Evolutionary conservation across 1,284 basidiomycete genomes (phyloP).

Genomic region (Filobasidium uniguttulatum): DNA sequence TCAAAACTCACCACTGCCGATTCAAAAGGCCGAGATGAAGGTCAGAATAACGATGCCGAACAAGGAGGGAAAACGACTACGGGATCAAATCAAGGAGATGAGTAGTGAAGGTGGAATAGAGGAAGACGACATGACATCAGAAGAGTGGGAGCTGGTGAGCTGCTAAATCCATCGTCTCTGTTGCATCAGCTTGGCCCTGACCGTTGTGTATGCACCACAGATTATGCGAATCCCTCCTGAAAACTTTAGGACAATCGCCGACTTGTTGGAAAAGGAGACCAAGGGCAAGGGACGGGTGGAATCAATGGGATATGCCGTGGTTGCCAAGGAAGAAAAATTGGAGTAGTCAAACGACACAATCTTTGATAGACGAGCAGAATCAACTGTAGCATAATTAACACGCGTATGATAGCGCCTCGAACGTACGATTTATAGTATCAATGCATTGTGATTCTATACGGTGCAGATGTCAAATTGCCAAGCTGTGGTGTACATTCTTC

Average conservation of each 20-base stretch:
- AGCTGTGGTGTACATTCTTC: too few species aligned
- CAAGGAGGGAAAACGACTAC: slow-evolving; percentile 57
- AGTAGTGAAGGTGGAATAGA: slow-evolving; percentile 61
- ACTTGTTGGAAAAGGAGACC: slow-evolving; percentile 66
- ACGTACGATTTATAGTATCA: too few species aligned
- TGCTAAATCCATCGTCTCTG: background rate
- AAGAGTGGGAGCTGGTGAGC: slow-evolving; percentile 79
- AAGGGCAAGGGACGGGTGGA: slow-evolving; percentile 79
- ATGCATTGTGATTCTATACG: too few species aligned
- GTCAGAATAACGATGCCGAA: slow-evolving; percentile 66
- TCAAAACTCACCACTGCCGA: slow-evolving; percentile 64
- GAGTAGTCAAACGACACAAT: too few species aligned
- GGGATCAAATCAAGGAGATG: slow-evolving; percentile 55
- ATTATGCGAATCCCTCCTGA: slow-evolving; percentile 83
- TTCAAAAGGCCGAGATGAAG: slow-evolving; percentile 85
- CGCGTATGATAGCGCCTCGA: too few species aligned
- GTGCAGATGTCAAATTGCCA: too few species aligned
- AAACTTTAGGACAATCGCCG: slow-evolving; percentile 76
- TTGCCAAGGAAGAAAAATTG: slow-evolving; percentile 5
- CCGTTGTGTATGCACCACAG: too few species aligned
- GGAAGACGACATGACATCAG: slow-evolving; percentile 56
- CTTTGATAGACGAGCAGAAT: too few species aligned
- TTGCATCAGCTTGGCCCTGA: background rate
- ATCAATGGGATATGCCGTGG: slow-evolving; percentile 41
- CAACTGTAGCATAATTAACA: too few species aligned